Evolutionary conservation across 31 red algal species (phyloP).

Genomic region (Odonthalia washingtoniensis): DNA sequence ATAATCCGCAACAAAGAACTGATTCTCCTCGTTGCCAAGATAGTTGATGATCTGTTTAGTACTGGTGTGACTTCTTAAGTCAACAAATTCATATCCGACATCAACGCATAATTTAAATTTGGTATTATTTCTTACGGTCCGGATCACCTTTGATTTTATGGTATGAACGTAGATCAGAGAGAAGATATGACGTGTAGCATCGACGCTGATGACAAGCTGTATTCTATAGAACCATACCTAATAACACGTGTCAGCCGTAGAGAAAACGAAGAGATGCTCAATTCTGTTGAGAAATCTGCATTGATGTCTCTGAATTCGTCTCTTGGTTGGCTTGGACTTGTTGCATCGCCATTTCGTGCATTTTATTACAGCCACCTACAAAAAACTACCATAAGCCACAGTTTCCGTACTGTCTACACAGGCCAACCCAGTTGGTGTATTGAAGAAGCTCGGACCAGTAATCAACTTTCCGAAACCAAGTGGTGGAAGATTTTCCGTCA

Average conservation of each 20-base stretch:
- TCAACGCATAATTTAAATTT: background rate
- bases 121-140: background rate
- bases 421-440: background rate
- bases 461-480: background rate
- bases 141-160: background rate
- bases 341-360: background rate
- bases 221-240: background rate
- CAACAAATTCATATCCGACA: background rate
- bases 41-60: too few relatives aligned
- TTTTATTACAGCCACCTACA: background rate
- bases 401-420: background rate
- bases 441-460: background rate
- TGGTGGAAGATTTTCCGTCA: background rate
- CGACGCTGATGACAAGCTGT: background rate
- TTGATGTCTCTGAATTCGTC: too few relatives aligned
- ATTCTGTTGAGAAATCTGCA: background rate
- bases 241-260: background rate
- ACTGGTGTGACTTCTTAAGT: background rate
- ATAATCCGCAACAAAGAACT: background rate
- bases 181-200: background rate
- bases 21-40: background rate
- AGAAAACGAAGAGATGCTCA: background rate
- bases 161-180: background rate
- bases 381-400: background rate
- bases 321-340: background rate